A percentile compares a stretch with the other conserved stretches of the same genome.
Conservation (phyloP, 345 rosid species). For the Eucalyptus cladocalyx region DNA sequence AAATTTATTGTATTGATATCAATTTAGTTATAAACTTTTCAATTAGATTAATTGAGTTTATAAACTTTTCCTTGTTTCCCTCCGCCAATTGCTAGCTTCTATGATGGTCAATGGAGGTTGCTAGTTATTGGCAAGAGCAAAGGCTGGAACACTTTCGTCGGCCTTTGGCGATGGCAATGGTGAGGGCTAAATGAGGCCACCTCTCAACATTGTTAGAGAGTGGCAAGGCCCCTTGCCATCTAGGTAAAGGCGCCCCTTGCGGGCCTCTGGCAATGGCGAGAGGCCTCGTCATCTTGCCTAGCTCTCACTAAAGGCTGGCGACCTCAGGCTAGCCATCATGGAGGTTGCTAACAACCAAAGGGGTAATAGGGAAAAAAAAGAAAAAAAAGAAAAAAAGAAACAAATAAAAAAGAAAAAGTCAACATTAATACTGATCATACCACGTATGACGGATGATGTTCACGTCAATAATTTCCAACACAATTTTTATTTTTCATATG, state of each 20-base stretch:
- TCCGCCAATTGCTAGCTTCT: fast-evolving
- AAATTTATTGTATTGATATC: fast-evolving
- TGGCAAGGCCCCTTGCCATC: background rate
- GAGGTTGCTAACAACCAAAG: background rate
- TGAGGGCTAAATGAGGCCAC: fast-evolving
- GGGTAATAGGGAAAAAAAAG: background rate
- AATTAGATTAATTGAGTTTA: background rate
- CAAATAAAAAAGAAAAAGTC: fast-evolving
- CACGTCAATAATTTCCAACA: fast-evolving
- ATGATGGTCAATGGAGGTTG: background rate
- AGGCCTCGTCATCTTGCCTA: background rate
- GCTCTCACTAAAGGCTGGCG: background rate
- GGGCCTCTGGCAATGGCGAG: no score
- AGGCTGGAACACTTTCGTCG: fast-evolving
- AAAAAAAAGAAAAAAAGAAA: no score
- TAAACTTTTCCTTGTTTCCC: background rate
- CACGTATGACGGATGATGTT: fast-evolving
- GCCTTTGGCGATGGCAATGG: background rate
- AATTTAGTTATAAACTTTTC: no score
- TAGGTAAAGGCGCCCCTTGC: fast-evolving
- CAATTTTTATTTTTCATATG: background rate
- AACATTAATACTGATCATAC: fast-evolving
- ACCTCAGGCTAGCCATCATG: no score
- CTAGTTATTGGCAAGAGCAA: fast-evolving
- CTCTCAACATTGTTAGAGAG: background rate